Base-by-base conservation (phyloP, 352 stramenopile species). In the Globisporangium cylindrosporum region DNA sequence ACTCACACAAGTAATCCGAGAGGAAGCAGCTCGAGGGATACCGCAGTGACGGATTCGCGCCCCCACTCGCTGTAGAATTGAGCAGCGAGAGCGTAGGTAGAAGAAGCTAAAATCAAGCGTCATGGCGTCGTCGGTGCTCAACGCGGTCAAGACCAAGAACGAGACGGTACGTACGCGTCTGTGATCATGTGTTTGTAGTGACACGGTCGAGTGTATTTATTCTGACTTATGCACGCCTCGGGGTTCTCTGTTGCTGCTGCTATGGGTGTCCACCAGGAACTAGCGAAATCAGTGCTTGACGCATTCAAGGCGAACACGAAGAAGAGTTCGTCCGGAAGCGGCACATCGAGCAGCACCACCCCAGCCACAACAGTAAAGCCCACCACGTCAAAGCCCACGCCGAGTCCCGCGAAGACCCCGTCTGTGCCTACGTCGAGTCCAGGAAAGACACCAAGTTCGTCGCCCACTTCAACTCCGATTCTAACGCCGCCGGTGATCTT, bases 81-180 rank as follows among this genome's bases (percentile, higher is more conserved):
- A 43, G 36, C 36, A 43, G 36, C 8, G 32, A 38, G 32, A 38
- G 25, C 32, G 36, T 3, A 43, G 36, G 12, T 43, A 12, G 12
- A 12, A 3, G 12, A 10, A 46, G 38, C 25, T 27, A 27, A 2
- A 27, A 27, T 27, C 25, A 27, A 4, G 38, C 3, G 1, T 4
- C 18, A 43, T 46, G 29, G 22, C 25, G 61, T 41, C 62, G 51
- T 59, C 61, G 1, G 3, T 62, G 5, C 3, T 59, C 25, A 27
- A 58, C 60, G 20, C 60, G 22, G 3, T 66, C 27, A 66, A 66
- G 20, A 27, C 51, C 62, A 67, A 67, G 62, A 67, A 67, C 53
- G 62, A 67, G 51, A 67, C 62, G 51, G 62, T 67, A 24, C 32
- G 48, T 24, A 4, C 2, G 4, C 53, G n/a, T 22, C 7, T 38